Base-by-base conservation (phyloP, 2,329 filamentous ascomycete species). In the Corynespora cassiicola region DNA sequence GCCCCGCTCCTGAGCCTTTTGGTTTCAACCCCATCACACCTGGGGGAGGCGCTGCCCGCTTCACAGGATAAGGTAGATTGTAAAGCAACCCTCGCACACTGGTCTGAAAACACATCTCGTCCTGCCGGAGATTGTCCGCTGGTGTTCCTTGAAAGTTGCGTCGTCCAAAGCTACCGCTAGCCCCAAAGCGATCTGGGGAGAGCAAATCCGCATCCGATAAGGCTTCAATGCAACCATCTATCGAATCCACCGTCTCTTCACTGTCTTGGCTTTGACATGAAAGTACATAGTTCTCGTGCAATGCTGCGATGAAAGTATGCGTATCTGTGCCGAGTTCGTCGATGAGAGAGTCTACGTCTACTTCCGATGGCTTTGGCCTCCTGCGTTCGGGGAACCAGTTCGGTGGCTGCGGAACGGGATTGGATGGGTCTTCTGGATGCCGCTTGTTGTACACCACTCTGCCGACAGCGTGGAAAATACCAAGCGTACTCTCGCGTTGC, bases 361-460 rank as follows among this genome's bases (percentile, higher is more conserved):
- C 69, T 43, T 77, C 73, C 0, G 75, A 70, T 7, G 66, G 51
- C 45, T 73, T 75, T 6, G 65, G 61, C 34, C 75, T 66, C 20
- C 64, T 59, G 34, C 69, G 64, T 36, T 75, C 69, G 0, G 75
- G 71, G 19, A 76, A 68, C 56, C 72, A 74, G 25, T 66, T 56
- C 14, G 75, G 73, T 10, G 76, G 75, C 33, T 76, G 73, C 6
- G 66, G 56, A 24, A 67, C 44, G 3, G 69, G 52, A 10, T 36
- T 27, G 14, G 37, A 42, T 28, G 61, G 56, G 28, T 65, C 53
- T 9, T 76, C 69, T 4, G 67, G 63, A 18, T 87, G 79, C 29
- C 94, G 81, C 65, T 96, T 99, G 73, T 99, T 99, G 73, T 97
- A 95, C 1, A 97, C 85, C 2, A 99, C 88, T 63, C 94, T 96